Conservation (phyloP, 805 yeast genomes). For the Yarrowia deformans region DNA sequence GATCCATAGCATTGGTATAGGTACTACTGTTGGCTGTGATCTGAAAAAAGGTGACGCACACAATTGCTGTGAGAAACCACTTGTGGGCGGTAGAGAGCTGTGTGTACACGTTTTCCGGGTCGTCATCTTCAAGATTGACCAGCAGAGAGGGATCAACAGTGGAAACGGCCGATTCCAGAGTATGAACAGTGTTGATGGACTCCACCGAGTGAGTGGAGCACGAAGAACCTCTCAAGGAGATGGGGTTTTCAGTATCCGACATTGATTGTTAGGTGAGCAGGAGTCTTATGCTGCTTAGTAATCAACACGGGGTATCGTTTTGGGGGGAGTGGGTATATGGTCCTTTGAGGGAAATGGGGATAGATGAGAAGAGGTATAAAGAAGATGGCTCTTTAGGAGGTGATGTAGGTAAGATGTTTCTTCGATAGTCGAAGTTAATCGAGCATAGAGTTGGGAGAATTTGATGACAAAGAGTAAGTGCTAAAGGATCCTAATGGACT, state of each 20-base stretch:
- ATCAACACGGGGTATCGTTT: background rate
- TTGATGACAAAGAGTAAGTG: background rate
- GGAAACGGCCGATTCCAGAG: constrained; percentile 16
- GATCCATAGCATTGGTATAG: constrained; percentile 39
- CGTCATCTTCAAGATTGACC: constrained; percentile 24
- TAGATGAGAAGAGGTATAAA: background rate
- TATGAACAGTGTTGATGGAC: constrained; percentile 10
- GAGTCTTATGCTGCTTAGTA: background rate
- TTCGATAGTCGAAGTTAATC: background rate
- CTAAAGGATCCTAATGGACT: background rate
- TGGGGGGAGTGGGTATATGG: background rate
- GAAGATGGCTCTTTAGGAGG: background rate
- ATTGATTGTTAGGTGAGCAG: background rate
- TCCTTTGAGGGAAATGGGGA: background rate
- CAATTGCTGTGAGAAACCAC: constrained; percentile 33
- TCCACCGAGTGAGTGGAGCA: constrained; percentile 16
- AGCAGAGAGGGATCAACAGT: constrained; percentile 11
- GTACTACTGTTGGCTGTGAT: constrained; percentile 29
- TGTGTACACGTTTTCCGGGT: constrained; percentile 36
- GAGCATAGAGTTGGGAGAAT: background rate
- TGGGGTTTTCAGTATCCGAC: constrained; percentile 8
- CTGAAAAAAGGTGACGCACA: constrained; percentile 26
- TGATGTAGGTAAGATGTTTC: constrained; percentile 4
- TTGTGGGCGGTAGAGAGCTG: constrained; percentile 29
- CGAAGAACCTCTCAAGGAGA: constrained; percentile 5